Evolutionary conservation across 2,329 filamentous ascomycete genomes (phyloP).

Genomic region (Colletotrichum spaethianum): DNA sequence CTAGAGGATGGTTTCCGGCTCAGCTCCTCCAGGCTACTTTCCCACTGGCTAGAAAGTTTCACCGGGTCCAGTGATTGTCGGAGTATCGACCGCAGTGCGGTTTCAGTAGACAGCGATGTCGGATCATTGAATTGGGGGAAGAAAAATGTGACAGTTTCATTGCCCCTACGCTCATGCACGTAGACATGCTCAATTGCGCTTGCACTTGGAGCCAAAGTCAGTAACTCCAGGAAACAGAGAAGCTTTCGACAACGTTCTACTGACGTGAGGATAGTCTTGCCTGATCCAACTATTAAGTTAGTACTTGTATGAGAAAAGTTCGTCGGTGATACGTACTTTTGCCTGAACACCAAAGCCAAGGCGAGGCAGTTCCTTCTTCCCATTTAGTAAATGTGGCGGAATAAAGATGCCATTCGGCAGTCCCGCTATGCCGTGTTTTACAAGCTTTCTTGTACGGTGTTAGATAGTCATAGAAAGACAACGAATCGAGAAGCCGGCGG

Average conservation of each 20-base stretch:
- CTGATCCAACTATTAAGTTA: neutral
- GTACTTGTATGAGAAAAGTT: no score
- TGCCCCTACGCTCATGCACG: neutral
- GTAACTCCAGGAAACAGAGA: neutral
- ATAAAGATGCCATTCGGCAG: neutral
- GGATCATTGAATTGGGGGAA: neutral
- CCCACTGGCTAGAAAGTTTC: neutral
- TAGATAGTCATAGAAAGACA: neutral
- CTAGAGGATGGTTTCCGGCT: neutral
- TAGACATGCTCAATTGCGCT: neutral
- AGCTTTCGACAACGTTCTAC: neutral
- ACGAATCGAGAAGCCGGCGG: neutral
- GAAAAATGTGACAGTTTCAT: neutral
- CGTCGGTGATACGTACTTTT: no score
- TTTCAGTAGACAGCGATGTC: neutral
- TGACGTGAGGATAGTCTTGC: neutral
- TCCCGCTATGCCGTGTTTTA: neutral
- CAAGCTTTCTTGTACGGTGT: neutral
- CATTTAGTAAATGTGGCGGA: neutral
- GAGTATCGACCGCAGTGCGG: neutral
- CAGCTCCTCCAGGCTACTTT: neutral
- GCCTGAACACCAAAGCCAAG: conserved; percentile 1
- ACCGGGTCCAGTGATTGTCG: neutral
- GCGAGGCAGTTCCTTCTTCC: neutral
- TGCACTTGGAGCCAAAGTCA: neutral